Base-by-base conservation (phyloP, 129 eudicot species). In the Flaveria robusta region DNA sequence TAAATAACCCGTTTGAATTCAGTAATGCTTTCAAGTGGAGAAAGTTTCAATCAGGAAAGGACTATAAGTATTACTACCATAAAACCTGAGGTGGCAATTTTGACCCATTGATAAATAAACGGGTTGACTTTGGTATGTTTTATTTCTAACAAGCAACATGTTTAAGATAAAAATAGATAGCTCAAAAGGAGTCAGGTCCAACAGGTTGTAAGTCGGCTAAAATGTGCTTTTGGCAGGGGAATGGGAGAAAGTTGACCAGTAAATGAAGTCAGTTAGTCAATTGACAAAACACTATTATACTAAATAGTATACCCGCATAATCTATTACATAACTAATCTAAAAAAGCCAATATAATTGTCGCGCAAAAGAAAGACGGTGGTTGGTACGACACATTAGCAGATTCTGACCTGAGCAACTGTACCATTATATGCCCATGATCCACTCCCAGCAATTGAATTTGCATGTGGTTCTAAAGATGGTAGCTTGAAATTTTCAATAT, bases 401-500 rank as follows among this genome's bases (percentile, higher is more conserved):
- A 47, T 63, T 27, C 86, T 81, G 55, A 93, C 98, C 95, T 93
- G 81, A 69, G 75, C 74, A 52, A 72, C 73, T 68, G 84, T 59
- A 52, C 82, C 82, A 60, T 68, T 34, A 84, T 80, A 82, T 27
- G 77, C 79, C 91, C 87, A 83, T 72, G 88, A 84, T 71, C 78
- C 77, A 71, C 54, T 74, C 66, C 79, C 83, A 43, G 83, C 54
- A 80, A 62, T 60, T 16, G 88, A 54, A 84, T 23, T 78, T 77
- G 97, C 45, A 74, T 59, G 82, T 52, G 86, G 65, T 60, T 88
- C 96, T 76, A 88, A 81, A 79, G 91, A 87, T 34, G 88, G 82
- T 68, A 91, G 76, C 31, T 83, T 83, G 55, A 86, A 79, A 74
- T 85, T 87, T 85, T 88, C 90, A 84, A 89, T 27, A 56, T 87